Conservation (phyloP, 208 protist species). For the Acanthamoeba sp. region DNA sequence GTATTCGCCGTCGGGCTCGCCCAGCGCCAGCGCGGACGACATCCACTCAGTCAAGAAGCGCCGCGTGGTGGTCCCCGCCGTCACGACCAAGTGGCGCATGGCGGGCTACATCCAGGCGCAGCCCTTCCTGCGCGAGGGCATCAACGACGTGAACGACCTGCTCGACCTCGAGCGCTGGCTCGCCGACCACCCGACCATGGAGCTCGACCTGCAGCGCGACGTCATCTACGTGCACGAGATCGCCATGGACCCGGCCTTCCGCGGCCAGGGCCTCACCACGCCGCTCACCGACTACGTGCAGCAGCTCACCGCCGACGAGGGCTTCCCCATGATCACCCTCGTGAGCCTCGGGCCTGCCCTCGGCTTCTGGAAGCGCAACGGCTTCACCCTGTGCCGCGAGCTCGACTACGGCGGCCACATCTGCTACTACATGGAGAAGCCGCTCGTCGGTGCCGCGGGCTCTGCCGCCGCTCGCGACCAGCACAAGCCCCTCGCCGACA, state of each 20-base stretch:
- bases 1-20: neutral
- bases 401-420: conserved; percentile 36
- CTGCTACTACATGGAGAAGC: conserved; percentile 41
- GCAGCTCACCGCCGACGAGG: neutral
- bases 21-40: no score
- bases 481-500: no score
- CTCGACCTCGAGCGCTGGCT: neutral
- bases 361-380: conserved; percentile 43
- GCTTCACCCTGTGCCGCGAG: conserved; percentile 2
- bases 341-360: conserved; percentile 15
- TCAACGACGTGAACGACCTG: conserved; percentile 29
- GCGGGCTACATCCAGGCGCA: conserved; percentile 28
- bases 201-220: neutral
- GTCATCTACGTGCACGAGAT: conserved; percentile 33
- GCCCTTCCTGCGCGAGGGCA: conserved; percentile 21
- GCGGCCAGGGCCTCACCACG: conserved; percentile 25
- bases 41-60: neutral
- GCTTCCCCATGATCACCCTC: conserved; percentile 20
- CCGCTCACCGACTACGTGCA: conserved; percentile 11
- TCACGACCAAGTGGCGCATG: neutral
- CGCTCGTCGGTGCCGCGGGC: neutral
- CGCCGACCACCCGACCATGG: neutral
- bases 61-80: neutral
- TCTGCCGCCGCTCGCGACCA: no score
- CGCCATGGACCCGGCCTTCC: conserved; percentile 24